phyloP scores from a whole-genome alignment of 176 grass and related monocot species.

The Areca catechu region DNA sequence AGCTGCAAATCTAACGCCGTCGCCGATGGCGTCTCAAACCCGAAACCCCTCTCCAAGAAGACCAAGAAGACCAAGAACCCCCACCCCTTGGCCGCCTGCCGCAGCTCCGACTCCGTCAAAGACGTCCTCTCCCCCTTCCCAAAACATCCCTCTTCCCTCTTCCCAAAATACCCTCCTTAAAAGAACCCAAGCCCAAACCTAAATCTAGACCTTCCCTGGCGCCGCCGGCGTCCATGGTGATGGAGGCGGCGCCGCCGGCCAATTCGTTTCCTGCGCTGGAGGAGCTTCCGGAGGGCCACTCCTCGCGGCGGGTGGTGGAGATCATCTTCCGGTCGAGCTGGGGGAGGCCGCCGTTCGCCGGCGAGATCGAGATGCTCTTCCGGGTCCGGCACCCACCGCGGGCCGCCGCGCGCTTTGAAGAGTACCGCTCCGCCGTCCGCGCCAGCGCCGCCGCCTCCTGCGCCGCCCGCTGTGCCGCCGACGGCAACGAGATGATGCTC shows the following conservation, averaged over 20 bases:
- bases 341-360: slow-evolving; percentile 34
- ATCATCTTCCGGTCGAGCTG: slow-evolving; percentile 88
- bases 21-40: slow-evolving; percentile 41
- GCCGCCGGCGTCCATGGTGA: neutral
- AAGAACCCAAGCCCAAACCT: slow-evolving; percentile 19
- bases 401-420: slow-evolving; percentile 70
- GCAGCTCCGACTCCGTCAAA: slow-evolving; percentile 31
- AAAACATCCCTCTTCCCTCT: neutral
- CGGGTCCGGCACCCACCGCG: slow-evolving; percentile 67
- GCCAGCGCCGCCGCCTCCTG: slow-evolving; percentile 22
- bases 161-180: slow-evolving; percentile 8
- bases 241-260: slow-evolving; percentile 17
- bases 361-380: slow-evolving; percentile 87
- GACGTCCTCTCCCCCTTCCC: slow-evolving; percentile 21
- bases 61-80: slow-evolving; percentile 24
- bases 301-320: slow-evolving; percentile 81
- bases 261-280: slow-evolving; percentile 38
- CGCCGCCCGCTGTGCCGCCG: slow-evolving; percentile 50
- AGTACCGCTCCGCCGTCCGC: slow-evolving; percentile 57
- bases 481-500: slow-evolving; percentile 94
- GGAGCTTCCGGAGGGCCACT: slow-evolving; percentile 65
- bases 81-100: slow-evolving; percentile 29
- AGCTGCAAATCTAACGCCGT: slow-evolving; percentile 73
- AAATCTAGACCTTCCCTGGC: slow-evolving; percentile 19
- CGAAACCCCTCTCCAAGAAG: slow-evolving; percentile 1